phyloP scores from a whole-genome alignment of 148 eudicot genomes.

The Amaranthus palmeri region DNA sequence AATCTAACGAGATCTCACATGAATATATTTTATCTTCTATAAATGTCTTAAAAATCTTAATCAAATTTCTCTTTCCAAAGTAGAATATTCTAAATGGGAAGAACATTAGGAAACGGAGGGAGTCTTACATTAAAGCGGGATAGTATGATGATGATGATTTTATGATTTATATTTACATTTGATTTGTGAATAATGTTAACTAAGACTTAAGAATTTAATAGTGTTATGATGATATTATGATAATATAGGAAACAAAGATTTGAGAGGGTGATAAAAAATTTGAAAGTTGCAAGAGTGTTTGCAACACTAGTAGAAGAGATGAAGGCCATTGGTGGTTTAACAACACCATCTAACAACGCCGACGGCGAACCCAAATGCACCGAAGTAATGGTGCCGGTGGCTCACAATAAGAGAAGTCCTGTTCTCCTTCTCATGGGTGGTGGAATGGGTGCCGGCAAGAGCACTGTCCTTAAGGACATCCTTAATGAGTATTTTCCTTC shows the following conservation, averaged over 20 bases:
- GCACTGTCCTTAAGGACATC: conserved; percentile 88
- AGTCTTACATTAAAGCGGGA: too few relatives aligned
- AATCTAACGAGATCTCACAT: too few relatives aligned
- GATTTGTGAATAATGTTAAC: too few relatives aligned
- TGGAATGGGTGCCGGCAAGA: conserved; percentile 98
- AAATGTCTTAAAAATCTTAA: too few relatives aligned
- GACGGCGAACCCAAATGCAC: conserved; percentile 37
- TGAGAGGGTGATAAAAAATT: conserved; percentile 51
- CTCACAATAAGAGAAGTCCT: conserved; percentile 67
- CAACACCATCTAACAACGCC: conserved; percentile 13
- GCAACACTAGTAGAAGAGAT: conserved; percentile 77
- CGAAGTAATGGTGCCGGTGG: conserved; percentile 81
- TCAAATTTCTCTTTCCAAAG: too few relatives aligned
- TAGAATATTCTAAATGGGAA: too few relatives aligned
- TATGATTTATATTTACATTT: too few relatives aligned
- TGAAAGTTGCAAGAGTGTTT: conserved; percentile 64
- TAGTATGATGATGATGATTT: too few relatives aligned
- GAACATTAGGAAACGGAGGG: too few relatives aligned
- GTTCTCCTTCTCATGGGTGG: conserved; percentile 95
- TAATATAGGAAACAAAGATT: conserved; percentile 73
- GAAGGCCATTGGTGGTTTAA: conserved; percentile 54
- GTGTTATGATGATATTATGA: too few relatives aligned
- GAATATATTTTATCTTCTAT: too few relatives aligned
- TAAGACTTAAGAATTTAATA: too few relatives aligned
- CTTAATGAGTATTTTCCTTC: conserved; percentile 51